These are phyloP conservation scores for Penicillium nucicola DNA, from an alignment of 495 filamentous ascomycete genomes.

Conservation along the genomic window DNA sequence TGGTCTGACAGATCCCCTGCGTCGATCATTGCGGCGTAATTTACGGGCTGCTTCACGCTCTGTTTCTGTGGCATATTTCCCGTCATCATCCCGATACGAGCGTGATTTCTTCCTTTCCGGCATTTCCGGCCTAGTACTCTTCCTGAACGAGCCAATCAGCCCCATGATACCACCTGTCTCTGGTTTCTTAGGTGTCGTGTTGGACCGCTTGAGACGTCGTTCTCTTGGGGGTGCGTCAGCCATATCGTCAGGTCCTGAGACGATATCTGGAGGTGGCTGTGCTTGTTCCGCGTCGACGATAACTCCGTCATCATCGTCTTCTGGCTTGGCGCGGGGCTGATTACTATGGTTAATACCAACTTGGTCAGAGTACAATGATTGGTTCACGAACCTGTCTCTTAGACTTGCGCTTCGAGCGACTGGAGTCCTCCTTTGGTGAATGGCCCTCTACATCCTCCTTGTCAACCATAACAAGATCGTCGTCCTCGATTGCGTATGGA, in stretches of 20 bases:
- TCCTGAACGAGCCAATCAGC: conserved; percentile 43
- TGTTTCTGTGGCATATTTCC: conserved; percentile 30
- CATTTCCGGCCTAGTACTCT: conserved; percentile 33
- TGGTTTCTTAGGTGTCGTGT: conserved; percentile 39
- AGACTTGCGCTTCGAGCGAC: conserved; percentile 36
- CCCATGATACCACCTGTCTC: conserved; percentile 48
- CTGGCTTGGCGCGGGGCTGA: conserved; percentile 27
- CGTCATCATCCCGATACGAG: conserved; percentile 37
- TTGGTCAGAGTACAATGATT: neutral
- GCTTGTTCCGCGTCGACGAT: conserved; percentile 46
- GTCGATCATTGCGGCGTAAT: conserved; percentile 40
- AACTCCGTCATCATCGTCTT: conserved; percentile 42
- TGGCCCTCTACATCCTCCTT: conserved; percentile 41
- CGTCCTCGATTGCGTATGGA: conserved; percentile 57
- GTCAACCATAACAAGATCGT: conserved; percentile 58
- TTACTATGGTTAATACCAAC: neutral
- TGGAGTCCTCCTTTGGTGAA: conserved; percentile 35
- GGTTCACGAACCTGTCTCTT: conserved; percentile 32
- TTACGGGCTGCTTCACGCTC: conserved; percentile 44
- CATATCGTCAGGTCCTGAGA: conserved; percentile 60
- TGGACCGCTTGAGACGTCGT: conserved; percentile 46
- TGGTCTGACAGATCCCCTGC: conserved; percentile 36
- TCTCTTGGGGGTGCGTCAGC: conserved; percentile 70
- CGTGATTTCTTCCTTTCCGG: conserved; percentile 41
- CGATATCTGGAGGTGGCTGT: conserved; percentile 32